Conservation (phyloP, 257 asterid species). For the Solanum rostratum region DNA sequence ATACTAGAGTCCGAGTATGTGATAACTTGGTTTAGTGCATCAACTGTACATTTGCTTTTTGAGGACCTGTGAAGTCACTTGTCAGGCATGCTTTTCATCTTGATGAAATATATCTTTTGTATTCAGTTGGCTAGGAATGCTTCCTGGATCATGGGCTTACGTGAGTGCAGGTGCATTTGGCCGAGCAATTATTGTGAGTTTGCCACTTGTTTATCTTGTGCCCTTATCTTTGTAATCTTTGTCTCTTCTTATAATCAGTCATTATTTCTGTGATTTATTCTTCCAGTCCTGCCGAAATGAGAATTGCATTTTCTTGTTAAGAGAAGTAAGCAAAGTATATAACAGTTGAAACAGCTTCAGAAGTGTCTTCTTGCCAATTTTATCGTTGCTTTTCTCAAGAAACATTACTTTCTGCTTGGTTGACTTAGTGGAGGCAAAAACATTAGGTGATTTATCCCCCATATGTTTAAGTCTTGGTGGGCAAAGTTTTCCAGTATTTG, state of each 20-base stretch:
- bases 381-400: neutral
- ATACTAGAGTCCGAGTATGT: neutral
- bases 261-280: neutral
- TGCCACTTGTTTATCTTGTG: neutral
- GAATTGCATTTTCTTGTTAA: neutral
- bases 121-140: conserved; percentile 97
- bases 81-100: neutral
- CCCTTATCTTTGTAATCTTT: neutral
- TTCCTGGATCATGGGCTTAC: conserved; percentile 97
- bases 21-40: neutral
- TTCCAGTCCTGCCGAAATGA: neutral
- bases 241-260: neutral
- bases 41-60: neutral
- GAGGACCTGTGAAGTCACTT: neutral
- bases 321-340: neutral
- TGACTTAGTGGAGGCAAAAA: neutral
- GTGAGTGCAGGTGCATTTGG: conserved; percentile 99
- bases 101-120: neutral
- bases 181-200: conserved; percentile 84
- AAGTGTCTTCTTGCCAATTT: neutral
- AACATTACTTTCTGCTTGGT: neutral
- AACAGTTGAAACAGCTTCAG: neutral
- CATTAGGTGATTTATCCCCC: neutral
- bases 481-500: neutral
- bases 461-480: neutral